Percentiles rank a stretch among this genome's conserved stretches.
These are phyloP conservation scores for Capsicum chinense DNA, from an alignment of 257 asterid genomes.

Conservation along the genomic window DNA sequence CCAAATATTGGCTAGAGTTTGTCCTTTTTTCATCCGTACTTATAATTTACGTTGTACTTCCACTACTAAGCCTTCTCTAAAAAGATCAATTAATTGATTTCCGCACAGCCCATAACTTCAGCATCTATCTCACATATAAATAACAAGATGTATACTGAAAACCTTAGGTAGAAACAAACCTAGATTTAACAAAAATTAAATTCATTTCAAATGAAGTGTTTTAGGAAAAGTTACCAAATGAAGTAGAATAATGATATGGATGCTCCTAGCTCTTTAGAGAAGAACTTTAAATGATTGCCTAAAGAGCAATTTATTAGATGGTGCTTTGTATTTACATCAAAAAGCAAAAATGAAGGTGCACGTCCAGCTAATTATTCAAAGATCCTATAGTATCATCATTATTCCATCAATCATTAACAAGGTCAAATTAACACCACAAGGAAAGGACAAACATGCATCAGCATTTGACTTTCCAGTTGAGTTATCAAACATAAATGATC, in stretches of 20 bases:
- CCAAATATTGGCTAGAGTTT: neutral
- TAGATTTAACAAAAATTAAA: neutral
- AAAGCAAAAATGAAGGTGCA: neutral
- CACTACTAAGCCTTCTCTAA: neutral
- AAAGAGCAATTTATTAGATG: neutral
- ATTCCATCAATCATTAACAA: neutral
- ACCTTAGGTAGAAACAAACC: neutral
- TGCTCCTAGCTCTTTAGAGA: neutral
- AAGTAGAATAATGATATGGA: neutral
- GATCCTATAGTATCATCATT: neutral
- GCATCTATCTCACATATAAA: neutral
- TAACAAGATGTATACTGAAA: neutral
- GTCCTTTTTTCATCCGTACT: neutral
- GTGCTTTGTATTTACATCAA: neutral
- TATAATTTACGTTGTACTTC: neutral
- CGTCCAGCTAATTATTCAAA: neutral
- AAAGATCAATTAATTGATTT: neutral
- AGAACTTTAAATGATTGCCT: neutral
- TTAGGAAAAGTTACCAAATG: neutral
- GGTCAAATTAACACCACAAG: slow-evolving; percentile 6
- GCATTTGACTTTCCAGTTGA: neutral
- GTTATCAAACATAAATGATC: neutral
- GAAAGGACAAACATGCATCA: neutral
- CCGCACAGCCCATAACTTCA: neutral
- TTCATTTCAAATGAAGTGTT: neutral